Base-by-base conservation (phyloP, 2,329 filamentous ascomycete species). In the Salinomyces thailandicus region DNA sequence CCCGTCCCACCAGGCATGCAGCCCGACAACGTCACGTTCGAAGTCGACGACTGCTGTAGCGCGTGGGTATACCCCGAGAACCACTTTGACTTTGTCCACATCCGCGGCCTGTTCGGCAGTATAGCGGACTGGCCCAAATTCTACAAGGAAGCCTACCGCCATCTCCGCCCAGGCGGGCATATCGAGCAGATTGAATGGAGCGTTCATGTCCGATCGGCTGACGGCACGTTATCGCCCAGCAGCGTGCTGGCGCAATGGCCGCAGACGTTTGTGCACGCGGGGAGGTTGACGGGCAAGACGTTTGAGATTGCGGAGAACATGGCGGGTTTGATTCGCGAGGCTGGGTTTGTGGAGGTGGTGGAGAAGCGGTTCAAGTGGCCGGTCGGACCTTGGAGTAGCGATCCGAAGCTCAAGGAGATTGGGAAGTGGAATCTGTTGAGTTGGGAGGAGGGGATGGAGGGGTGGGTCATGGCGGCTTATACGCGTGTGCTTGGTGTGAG, bases 291-390 rank as follows among this genome's bases (percentile, higher is more conserved):
- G 11, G 50, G 50, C 15, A 55, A 54, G 37, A 53, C 51, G 13
- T 52, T 54, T 35, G 44, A 54, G 28, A 50, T 53, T 35, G 46
- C 51, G 4, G 49, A 52, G 31, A 43, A 46, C 17, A 54, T 55
- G 51, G 41, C 43, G 2, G 44, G 42, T 2, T 18, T 48, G 16
- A 49, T 56, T 16, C 35, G 18, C 3, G 44, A 50, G 54, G 61
- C 60, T 48, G 67, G 68, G 2, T 71, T 70, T 44, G 59, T 59
- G 4, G 60, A 68, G 41, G 59, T 71, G 1, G 55, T 60, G 7
- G 62, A 66, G 47, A 49, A 49, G 38, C 48, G 48, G 22, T 64
- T 56, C 45, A 61, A 62, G 35, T 60, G 61, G 54, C 63, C 65
- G 0, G 50, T 67, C 12, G 61, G 62, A 3, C 53, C 57, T 7